A percentile compares a stretch with the other conserved stretches of the same genome.
These are phyloP conservation scores for Macadamia integrifolia DNA, from an alignment of 164 flowering plant species.

Conservation along the genomic window DNA sequence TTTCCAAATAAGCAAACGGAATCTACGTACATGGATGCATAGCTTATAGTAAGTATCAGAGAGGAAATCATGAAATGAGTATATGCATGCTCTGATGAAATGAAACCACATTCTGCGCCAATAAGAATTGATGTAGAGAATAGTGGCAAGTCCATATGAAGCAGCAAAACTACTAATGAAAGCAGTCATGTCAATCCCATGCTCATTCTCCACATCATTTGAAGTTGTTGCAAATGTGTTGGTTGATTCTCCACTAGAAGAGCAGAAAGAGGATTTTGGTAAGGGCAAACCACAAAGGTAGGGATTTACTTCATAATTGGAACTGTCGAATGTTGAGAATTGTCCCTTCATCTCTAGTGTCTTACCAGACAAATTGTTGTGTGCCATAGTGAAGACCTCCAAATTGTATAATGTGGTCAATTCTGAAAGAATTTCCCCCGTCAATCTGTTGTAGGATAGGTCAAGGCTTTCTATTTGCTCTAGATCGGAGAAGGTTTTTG, in stretches of 20 bases:
- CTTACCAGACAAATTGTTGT: too few species aligned
- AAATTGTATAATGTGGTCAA: constrained; percentile 5
- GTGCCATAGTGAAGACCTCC: constrained; percentile 10
- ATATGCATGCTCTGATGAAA: too few species aligned
- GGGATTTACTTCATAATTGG: constrained; percentile 15
- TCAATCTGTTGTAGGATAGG: constrained; percentile 22
- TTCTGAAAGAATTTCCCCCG: constrained; percentile 17
- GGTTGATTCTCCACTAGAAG: not conserved
- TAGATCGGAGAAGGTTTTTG: too few species aligned
- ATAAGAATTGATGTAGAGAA: too few species aligned
- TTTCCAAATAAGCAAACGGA: too few species aligned
- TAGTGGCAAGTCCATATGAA: not conserved
- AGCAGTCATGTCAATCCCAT: not conserved
- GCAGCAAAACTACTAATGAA: not conserved
- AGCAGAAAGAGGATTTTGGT: not conserved
- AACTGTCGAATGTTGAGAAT: constrained; percentile 8
- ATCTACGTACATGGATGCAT: too few species aligned
- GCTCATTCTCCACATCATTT: too few species aligned
- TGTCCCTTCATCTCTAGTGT: too few species aligned
- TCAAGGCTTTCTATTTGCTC: not conserved
- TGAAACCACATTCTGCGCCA: too few species aligned
- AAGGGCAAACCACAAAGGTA: constrained; percentile 18
- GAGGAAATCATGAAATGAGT: too few species aligned
- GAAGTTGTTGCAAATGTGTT: not conserved
- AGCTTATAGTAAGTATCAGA: too few species aligned